Conservation (phyloP, 352 stramenopile genomes). For the Peronospora tabacina region DNA sequence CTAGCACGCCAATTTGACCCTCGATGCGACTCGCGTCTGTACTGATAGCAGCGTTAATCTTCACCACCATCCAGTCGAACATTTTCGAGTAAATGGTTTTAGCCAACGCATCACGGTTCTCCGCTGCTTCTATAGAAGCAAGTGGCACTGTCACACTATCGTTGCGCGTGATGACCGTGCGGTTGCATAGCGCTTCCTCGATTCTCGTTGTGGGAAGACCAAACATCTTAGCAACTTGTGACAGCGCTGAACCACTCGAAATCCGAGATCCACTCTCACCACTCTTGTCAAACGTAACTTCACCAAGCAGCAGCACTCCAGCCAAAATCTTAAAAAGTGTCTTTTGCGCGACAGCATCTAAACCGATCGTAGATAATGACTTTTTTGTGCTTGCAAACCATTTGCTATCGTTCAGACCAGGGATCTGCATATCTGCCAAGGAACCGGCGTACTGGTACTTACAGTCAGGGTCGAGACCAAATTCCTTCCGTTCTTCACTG, state of each 20-base stretch:
- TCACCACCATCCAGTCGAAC: slow-evolving; percentile 96
- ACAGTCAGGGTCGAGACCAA: slow-evolving; percentile 53
- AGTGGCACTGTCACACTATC: slow-evolving; percentile 80
- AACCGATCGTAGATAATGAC: slow-evolving; percentile 70
- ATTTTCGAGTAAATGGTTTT: slow-evolving; percentile 97
- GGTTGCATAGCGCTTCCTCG: slow-evolving; percentile 88
- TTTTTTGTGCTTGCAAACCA: slow-evolving; percentile 74
- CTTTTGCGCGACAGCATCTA: slow-evolving; percentile 46
- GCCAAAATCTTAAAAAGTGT: slow-evolving; percentile 79
- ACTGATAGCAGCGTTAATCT: slow-evolving; percentile 81
- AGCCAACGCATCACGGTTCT: slow-evolving; percentile 93
- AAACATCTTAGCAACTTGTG: slow-evolving; percentile 84
- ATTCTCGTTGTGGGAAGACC: slow-evolving; percentile 83
- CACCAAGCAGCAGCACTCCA: slow-evolving; percentile 93
- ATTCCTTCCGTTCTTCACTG: slow-evolving; percentile 42
- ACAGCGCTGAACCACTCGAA: slow-evolving; percentile 50
- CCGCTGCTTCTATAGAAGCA: slow-evolving; percentile 81
- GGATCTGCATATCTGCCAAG: slow-evolving; percentile 71
- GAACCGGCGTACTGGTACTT: slow-evolving; percentile 71
- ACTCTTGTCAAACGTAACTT: slow-evolving; percentile 87
- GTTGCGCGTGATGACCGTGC: slow-evolving; percentile 86
- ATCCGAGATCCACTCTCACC: slow-evolving; percentile 71
- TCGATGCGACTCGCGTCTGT: slow-evolving; percentile 62
- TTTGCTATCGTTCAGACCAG: slow-evolving; percentile 79
- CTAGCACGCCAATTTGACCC: slow-evolving; percentile 91